Evolutionary conservation across 2,329 filamentous ascomycete species (phyloP).

Genomic region (Pseudogymnoascus sp.): DNA sequence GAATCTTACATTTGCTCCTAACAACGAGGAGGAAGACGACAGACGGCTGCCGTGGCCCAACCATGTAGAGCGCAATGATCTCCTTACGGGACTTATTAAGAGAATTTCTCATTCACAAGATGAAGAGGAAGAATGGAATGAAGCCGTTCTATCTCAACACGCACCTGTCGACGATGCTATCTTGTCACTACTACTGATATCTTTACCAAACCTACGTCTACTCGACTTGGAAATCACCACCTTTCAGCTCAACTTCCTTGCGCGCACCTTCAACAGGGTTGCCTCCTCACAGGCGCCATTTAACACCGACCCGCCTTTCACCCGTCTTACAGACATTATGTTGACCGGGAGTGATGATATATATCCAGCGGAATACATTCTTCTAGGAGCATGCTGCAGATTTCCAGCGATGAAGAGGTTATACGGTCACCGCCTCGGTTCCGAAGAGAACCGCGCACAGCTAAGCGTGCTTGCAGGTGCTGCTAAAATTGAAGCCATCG

Average conservation of each 20-base stretch:
- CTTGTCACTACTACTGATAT: not conserved
- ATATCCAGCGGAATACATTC: not conserved
- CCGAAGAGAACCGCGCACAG: no score
- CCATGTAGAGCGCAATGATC: not conserved
- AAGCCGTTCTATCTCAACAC: not conserved
- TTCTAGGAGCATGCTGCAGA: not conserved
- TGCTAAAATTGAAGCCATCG: no score
- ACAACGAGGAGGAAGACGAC: not conserved
- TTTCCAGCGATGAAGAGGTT: not conserved
- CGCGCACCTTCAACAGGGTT: not conserved
- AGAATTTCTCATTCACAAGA: not conserved
- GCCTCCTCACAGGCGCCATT: not conserved
- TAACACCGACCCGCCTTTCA: not conserved
- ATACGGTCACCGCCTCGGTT: no score
- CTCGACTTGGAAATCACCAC: not conserved
- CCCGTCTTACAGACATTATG: not conserved
- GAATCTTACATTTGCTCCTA: no score
- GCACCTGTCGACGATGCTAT: not conserved
- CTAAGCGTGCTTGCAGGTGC: no score
- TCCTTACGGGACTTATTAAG: not conserved
- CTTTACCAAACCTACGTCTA: not conserved
- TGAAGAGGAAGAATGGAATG: not conserved
- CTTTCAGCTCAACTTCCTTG: not conserved
- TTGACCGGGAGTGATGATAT: not conserved
- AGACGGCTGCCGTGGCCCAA: not conserved